These are phyloP conservation scores for Bipolaris zeicola DNA, from an alignment of 2,329 filamentous ascomycete genomes.

Conservation along the genomic window DNA sequence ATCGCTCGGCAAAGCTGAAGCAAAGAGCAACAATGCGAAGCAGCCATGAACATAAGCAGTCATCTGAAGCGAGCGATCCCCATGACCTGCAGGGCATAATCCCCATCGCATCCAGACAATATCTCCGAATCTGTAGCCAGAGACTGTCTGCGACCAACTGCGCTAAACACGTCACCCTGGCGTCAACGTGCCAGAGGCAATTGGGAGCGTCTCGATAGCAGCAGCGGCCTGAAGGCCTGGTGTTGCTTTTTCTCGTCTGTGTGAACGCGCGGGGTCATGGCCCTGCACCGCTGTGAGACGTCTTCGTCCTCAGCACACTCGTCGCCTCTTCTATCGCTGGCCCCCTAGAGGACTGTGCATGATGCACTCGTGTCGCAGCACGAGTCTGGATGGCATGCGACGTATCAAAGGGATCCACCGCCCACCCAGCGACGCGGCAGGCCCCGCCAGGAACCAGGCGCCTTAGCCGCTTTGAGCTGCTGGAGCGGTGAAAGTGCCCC, in stretches of 20 bases:
- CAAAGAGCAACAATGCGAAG: neutral
- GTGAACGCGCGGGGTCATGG: slow-evolving; percentile 14
- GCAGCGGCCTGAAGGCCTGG: neutral
- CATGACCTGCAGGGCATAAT: slow-evolving; percentile 2
- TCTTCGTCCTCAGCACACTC: neutral
- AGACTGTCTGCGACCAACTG: slow-evolving; percentile 2
- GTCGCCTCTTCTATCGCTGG: neutral
- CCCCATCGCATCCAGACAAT: neutral
- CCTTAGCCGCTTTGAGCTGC: slow-evolving; percentile 13
- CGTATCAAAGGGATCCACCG: slow-evolving; percentile 12
- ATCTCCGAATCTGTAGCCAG: slow-evolving; percentile 4
- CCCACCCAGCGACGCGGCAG: slow-evolving; percentile 16
- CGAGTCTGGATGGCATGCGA: slow-evolving; percentile 12
- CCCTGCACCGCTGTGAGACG: slow-evolving; percentile 13
- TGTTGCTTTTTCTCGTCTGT: neutral
- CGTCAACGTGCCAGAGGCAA: slow-evolving; percentile 2
- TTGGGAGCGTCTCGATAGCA: neutral
- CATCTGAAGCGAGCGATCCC: neutral
- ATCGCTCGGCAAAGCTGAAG: neutral
- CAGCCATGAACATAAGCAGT: neutral
- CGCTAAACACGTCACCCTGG: slow-evolving; percentile 19
- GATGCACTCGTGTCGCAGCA: slow-evolving; percentile 8
- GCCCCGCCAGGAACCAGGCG: slow-evolving; percentile 28
- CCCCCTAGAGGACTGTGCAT: neutral
- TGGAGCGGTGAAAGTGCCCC: slow-evolving; percentile 35